A percentile compares a stretch with the other conserved stretches of the same genome.
Conservation (phyloP, 108 stramenopile genomes). For the Skeletonema marinoi region DNA sequence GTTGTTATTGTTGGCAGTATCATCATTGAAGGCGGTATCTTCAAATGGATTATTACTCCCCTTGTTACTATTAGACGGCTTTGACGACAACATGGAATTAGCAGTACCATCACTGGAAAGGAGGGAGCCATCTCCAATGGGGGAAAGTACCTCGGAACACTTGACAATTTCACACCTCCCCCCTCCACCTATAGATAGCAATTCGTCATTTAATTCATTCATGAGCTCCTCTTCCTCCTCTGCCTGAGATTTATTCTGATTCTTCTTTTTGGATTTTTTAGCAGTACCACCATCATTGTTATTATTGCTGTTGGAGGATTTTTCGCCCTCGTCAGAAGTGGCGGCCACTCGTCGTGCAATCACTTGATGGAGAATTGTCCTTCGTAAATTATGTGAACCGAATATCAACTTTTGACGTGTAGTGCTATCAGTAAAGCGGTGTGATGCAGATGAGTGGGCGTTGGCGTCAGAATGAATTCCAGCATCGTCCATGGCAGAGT, state of each 20-base stretch:
- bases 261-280: slow-evolving; percentile 23
- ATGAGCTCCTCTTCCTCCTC: slow-evolving; percentile 36
- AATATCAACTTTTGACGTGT: no score
- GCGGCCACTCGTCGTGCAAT: no score
- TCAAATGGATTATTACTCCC: slow-evolving; percentile 8
- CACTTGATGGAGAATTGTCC: no score
- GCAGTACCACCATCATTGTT: background rate
- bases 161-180: background rate
- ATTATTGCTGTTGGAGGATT: background rate
- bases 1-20: no score
- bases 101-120: no score
- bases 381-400: no score
- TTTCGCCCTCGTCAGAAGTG: background rate
- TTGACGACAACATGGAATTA: no score
- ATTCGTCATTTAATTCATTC: slow-evolving; percentile 35
- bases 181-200: background rate
- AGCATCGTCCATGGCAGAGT: slow-evolving; percentile 6
- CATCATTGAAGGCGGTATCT: background rate
- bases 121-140: background rate
- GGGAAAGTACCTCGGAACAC: background rate
- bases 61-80: background rate
- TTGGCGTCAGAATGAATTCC: no score
- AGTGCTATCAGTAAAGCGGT: no score
- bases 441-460: no score
- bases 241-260: slow-evolving; percentile 31